A percentile compares a stretch with the other conserved stretches of the same genome.
These are phyloP conservation scores for Aspergillus cejpii DNA, from an alignment of 2,329 filamentous ascomycete genomes.

Conservation along the genomic window DNA sequence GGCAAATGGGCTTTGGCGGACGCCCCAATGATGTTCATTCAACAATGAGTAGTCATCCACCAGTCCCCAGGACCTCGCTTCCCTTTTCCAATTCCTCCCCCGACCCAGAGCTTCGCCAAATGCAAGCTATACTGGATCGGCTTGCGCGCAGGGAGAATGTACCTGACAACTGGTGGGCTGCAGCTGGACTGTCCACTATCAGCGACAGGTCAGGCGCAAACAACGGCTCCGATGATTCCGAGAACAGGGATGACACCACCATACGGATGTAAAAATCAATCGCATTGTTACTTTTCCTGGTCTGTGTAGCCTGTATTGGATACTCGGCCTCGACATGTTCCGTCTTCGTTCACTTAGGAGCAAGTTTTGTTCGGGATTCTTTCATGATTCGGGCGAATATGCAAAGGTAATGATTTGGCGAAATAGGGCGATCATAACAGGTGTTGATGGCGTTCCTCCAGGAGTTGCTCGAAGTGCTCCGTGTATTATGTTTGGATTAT, in stretches of 20 bases:
- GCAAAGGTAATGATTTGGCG: too few species aligned
- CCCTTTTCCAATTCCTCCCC: constrained; percentile 26
- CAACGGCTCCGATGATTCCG: constrained; percentile 19
- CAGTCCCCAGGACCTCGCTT: constrained; percentile 29
- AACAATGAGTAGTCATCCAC: constrained; percentile 31
- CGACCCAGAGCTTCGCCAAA: constrained; percentile 49
- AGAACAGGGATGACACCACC: constrained; percentile 14
- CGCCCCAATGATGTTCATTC: constrained; percentile 24
- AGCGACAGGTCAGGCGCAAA: constrained; percentile 25
- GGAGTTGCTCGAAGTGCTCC: too few species aligned
- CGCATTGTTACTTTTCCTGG: constrained; percentile 2
- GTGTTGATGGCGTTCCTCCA: not conserved
- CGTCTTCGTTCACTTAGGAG: not conserved
- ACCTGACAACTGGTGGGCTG: constrained; percentile 75
- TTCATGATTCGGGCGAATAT: too few species aligned
- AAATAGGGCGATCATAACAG: not conserved
- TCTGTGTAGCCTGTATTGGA: constrained; percentile 12
- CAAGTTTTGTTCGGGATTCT: not conserved
- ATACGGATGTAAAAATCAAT: constrained; percentile 8
- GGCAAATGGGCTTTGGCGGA: constrained; percentile 17
- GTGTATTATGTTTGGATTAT: too few species aligned
- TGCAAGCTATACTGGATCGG: constrained; percentile 65
- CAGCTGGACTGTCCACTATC: constrained; percentile 56
- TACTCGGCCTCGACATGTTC: constrained; percentile 3
- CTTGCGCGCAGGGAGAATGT: constrained; percentile 67